Percentiles rank a stretch among this genome's conserved stretches.
Conservation (phyloP, 192 early-diverging fungal species). For the Pecoramyces ruminantium region DNA sequence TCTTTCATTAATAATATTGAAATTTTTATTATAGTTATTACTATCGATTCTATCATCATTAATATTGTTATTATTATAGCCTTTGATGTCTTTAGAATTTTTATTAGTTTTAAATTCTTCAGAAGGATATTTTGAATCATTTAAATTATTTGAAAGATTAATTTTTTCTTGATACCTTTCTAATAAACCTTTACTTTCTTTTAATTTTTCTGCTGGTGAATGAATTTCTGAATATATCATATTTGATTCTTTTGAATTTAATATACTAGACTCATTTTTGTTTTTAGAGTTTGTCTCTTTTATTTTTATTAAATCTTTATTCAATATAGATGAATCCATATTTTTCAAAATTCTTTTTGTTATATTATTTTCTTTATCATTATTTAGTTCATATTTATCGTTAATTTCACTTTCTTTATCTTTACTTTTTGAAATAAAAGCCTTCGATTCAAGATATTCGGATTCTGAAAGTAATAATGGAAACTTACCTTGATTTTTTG, state of each 20-base stretch:
- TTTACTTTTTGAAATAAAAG: background rate
- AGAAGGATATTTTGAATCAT: background rate
- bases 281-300: background rate
- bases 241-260: background rate
- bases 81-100: background rate
- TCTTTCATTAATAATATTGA: background rate
- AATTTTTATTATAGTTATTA: too few relatives aligned
- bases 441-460: background rate
- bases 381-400: background rate
- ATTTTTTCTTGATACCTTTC: background rate
- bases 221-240: background rate
- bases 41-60: background rate
- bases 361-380: background rate
- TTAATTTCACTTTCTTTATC: background rate
- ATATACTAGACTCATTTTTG: background rate
- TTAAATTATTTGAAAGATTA: background rate
- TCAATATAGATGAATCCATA: background rate
- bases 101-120: background rate
- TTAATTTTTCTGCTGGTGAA: background rate
- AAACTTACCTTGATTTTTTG: background rate
- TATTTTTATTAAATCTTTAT: background rate
- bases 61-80: background rate
- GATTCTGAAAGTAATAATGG: background rate
- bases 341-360: background rate
- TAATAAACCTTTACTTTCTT: background rate